Evolutionary conservation across 164 flowering plant species (phyloP).

Genomic region (Tetrastigma voinierianum): DNA sequence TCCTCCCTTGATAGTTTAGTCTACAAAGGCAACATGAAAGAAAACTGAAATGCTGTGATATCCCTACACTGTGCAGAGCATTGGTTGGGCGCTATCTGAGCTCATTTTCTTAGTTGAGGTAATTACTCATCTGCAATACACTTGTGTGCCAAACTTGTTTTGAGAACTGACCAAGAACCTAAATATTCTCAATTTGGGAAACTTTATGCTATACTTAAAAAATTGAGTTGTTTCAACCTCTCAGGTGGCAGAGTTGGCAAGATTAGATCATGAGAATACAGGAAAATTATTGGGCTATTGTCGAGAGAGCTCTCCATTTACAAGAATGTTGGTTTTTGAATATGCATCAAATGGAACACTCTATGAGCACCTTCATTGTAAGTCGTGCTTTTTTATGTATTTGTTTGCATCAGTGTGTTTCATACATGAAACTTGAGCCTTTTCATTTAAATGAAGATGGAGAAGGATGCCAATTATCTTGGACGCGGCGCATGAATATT

Average conservation of each 20-base stretch:
- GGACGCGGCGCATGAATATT: constrained; percentile 91
- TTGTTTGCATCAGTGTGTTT: not conserved
- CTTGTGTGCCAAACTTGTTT: not conserved
- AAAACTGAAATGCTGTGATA: constrained; percentile 86
- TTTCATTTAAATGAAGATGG: constrained; percentile 51
- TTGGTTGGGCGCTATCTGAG: constrained; percentile 87
- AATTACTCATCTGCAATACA: constrained; percentile 7
- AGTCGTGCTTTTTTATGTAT: constrained; percentile 19
- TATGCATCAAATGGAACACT: constrained; percentile 96
- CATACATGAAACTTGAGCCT: constrained; percentile 4
- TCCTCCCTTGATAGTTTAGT: constrained; percentile 86
- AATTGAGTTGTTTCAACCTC: constrained; percentile 2
- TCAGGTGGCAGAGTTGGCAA: constrained; percentile 93
- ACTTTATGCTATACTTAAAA: too few relatives aligned
- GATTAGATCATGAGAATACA: constrained; percentile 71
- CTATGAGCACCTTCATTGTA: constrained; percentile 92
- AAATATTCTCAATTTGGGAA: not conserved
- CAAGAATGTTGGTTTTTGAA: constrained; percentile 93
- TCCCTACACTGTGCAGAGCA: constrained; percentile 83
- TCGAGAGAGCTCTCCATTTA: constrained; percentile 70
- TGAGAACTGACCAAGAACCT: not conserved
- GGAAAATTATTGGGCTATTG: constrained; percentile 88
- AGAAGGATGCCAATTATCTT: constrained; percentile 82
- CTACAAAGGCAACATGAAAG: constrained; percentile 84
- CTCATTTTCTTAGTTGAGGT: constrained; percentile 89